These are phyloP conservation scores for Mycena albidolilacea DNA, from an alignment of 768 basidiomycete genomes.

Conservation along the genomic window DNA sequence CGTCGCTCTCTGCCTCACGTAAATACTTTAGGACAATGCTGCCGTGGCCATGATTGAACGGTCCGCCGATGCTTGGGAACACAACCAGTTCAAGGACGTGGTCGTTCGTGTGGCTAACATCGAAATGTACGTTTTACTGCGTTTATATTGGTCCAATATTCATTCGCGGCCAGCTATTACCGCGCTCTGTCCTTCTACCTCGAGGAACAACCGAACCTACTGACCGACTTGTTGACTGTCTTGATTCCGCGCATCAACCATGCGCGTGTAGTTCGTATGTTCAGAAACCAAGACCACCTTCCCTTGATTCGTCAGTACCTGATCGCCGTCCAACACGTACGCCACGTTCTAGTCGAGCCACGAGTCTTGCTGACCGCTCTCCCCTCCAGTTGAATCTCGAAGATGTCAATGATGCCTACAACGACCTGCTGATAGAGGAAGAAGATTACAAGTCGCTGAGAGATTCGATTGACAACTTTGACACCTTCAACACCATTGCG, in stretches of 20 bases:
- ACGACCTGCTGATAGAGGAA: constrained; percentile 98
- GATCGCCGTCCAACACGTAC: constrained; percentile 94
- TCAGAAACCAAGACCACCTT: constrained; percentile 95
- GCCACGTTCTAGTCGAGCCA: constrained; percentile 40
- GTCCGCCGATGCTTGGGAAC: constrained; percentile 98
- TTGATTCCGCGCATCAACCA: constrained; percentile 97
- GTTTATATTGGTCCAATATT: background rate
- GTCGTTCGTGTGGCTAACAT: constrained; percentile 97
- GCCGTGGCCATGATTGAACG: constrained; percentile 99
- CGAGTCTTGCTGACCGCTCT: constrained; percentile 24
- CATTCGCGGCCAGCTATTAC: constrained; percentile 79
- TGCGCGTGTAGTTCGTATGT: constrained; percentile 94
- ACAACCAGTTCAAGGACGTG: constrained; percentile 99
- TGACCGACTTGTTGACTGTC: constrained; percentile 94
- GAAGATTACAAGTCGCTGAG: constrained; percentile 98
- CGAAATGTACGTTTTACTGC: constrained; percentile 79
- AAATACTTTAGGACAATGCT: constrained; percentile 84
- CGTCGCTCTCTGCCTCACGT: constrained; percentile 11
- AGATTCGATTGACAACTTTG: constrained; percentile 98
- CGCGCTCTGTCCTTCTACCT: constrained; percentile 95
- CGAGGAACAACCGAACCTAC: constrained; percentile 91
- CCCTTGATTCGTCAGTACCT: constrained; percentile 97
- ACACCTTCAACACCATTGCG: constrained; percentile 94
- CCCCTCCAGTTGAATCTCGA: constrained; percentile 86
- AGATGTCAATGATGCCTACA: constrained; percentile 98